A percentile compares a stretch with the other conserved stretches of the same genome.
These are phyloP conservation scores for Teunomyces kruisii DNA, from an alignment of 805 yeast species.

Conservation along the genomic window DNA sequence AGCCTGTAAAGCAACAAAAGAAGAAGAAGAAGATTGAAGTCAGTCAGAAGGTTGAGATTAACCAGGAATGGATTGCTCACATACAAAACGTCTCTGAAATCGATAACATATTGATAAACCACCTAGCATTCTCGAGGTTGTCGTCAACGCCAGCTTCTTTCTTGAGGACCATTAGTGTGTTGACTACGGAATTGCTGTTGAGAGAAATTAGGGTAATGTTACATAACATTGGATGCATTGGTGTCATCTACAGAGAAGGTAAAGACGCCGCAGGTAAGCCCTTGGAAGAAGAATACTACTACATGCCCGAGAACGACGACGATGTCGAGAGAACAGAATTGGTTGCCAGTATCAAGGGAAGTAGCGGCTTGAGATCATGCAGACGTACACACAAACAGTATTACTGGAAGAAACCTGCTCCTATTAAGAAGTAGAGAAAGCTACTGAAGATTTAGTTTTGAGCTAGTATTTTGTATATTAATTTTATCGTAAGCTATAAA, in stretches of 20 bases:
- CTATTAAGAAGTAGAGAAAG: constrained; percentile 34
- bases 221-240: constrained; percentile 58
- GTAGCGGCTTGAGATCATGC: constrained; percentile 79
- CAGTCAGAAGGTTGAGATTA: constrained; percentile 25
- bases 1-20: constrained; percentile 24
- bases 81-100: constrained; percentile 51
- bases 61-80: constrained; percentile 18
- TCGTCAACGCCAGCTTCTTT: constrained; percentile 83
- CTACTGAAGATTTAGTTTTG: background rate
- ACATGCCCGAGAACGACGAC: constrained; percentile 77
- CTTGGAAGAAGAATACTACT: constrained; percentile 91
- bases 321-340: constrained; percentile 67
- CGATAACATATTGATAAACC: constrained; percentile 70
- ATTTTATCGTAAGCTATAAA: constrained; percentile 1
- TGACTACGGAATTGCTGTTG: constrained; percentile 46
- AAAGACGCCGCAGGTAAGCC: constrained; percentile 97
- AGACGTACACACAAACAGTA: constrained; percentile 92
- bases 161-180: constrained; percentile 60
- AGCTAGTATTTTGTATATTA: constrained; percentile 11
- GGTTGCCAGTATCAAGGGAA: constrained; percentile 77
- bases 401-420: constrained; percentile 66
- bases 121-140: constrained; percentile 85
- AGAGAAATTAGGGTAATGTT: constrained; percentile 46
- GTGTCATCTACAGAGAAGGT: constrained; percentile 85
- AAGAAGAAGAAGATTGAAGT: constrained; percentile 25